phyloP scores from a whole-genome alignment of 352 stramenopile genomes.

The Globisporangium apiculatum region DNA sequence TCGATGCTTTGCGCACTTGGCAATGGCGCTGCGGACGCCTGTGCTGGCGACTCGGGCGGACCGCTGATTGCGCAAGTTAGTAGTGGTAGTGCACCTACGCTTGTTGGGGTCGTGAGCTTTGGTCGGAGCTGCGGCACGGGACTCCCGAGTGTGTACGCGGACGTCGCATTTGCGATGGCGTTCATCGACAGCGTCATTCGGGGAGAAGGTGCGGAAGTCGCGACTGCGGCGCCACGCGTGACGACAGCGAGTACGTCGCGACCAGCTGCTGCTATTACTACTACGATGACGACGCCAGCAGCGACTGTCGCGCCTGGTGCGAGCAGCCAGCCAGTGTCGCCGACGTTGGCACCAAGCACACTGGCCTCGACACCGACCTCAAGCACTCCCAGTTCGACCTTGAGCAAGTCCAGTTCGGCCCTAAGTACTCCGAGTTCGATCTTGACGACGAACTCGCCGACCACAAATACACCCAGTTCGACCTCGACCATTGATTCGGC shows the following conservation, averaged over 20 bases:
- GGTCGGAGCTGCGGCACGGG: neutral
- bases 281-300: too few relatives aligned
- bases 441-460: too few relatives aligned
- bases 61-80: neutral
- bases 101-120: constrained; percentile 1
- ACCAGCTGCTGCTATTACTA: neutral
- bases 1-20: constrained; percentile 4
- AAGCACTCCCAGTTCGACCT: too few relatives aligned
- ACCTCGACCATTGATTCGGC: too few relatives aligned
- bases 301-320: too few relatives aligned
- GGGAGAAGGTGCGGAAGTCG: neutral
- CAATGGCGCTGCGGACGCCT: neutral
- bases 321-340: too few relatives aligned
- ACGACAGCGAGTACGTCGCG: neutral
- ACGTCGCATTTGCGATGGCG: constrained; percentile 12
- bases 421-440: too few relatives aligned
- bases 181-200: neutral
- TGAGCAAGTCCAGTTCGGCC: too few relatives aligned
- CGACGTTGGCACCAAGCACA: too few relatives aligned
- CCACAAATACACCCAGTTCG: neutral
- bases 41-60: constrained; percentile 2
- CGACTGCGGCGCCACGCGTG: neutral
- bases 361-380: too few relatives aligned
- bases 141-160: constrained; percentile 1
- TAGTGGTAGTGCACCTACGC: neutral